Evolutionary conservation across 2,329 filamentous ascomycete genomes (phyloP).

Genomic region (Beauveria rudraprayagi): DNA sequence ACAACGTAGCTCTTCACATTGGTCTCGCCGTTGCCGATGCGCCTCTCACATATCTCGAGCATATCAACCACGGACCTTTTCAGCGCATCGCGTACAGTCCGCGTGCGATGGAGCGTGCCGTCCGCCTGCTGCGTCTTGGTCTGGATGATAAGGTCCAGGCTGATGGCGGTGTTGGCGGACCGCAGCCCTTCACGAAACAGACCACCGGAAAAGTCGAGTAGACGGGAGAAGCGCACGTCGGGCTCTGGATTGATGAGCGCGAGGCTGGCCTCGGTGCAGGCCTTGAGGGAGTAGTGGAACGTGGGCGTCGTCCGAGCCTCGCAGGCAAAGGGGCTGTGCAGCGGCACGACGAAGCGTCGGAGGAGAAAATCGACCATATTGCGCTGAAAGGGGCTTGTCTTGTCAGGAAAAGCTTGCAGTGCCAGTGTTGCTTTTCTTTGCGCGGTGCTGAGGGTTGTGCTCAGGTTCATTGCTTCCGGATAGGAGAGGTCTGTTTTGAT

Average conservation of each 20-base stretch:
- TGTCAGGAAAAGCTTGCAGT: not conserved
- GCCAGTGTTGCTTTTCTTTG: not conserved
- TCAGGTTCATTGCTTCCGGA: not conserved
- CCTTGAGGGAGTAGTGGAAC: slow-evolving; percentile 42
- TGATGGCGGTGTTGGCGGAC: slow-evolving; percentile 24
- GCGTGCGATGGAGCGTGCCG: slow-evolving; percentile 21
- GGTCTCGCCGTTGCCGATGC: slow-evolving; percentile 33
- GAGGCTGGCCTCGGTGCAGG: slow-evolving; percentile 36
- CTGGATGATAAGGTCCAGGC: slow-evolving; percentile 28
- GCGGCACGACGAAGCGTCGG: slow-evolving; percentile 45
- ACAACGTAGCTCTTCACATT: slow-evolving; percentile 37
- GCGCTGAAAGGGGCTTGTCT: slow-evolving; percentile 30
- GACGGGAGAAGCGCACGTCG: slow-evolving; percentile 27
- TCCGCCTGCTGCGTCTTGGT: slow-evolving; percentile 21
- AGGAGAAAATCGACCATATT: slow-evolving; percentile 44
- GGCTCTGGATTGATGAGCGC: slow-evolving; percentile 28
- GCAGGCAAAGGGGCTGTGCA: slow-evolving; percentile 42
- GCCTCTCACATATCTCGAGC: slow-evolving; percentile 15
- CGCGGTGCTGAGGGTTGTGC: not conserved
- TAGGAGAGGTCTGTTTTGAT: slow-evolving; percentile 4
- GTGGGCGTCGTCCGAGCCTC: slow-evolving; percentile 34
- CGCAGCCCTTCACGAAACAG: slow-evolving; percentile 33
- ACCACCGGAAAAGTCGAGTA: slow-evolving; percentile 31
- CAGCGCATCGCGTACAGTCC: slow-evolving; percentile 21
- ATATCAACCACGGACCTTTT: slow-evolving; percentile 24